Evolutionary conservation across 257 asterid species (phyloP).

Genomic region (Jasminum sambac): DNA sequence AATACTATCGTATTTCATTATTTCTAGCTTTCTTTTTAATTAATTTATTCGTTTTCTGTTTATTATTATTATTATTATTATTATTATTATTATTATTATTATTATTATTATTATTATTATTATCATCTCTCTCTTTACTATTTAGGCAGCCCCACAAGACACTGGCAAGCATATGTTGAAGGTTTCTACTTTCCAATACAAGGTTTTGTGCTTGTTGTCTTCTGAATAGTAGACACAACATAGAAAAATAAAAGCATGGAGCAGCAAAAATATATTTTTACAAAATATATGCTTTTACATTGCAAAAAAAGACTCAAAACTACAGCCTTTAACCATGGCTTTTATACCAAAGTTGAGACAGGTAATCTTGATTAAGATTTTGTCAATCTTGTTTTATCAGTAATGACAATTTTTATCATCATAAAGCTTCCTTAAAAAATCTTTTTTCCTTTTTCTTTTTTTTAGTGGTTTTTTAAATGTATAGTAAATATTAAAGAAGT

Average conservation of each 20-base stretch:
- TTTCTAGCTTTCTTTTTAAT: not conserved
- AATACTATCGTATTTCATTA: not conserved
- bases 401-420: conserved; percentile 16
- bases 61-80: not conserved
- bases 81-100: not conserved
- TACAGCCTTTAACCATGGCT: conserved; percentile 25
- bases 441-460: too few relatives aligned
- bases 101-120: not conserved
- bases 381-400: conserved; percentile 28
- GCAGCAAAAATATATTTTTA: conserved; percentile 33
- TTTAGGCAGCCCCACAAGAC: conserved; percentile 9
- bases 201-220: conserved; percentile 44
- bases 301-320: conserved; percentile 45
- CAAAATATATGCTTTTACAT: conserved; percentile 23
- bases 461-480: too few relatives aligned
- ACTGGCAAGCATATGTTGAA: conserved; percentile 26
- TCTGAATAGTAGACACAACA: conserved; percentile 43
- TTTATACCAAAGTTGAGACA: conserved; percentile 51
- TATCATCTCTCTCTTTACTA: not conserved
- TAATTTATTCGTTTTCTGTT: not conserved
- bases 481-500: too few relatives aligned
- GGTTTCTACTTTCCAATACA: conserved; percentile 46
- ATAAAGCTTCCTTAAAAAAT: not conserved
- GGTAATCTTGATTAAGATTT: conserved; percentile 40
- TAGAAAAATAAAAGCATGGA: conserved; percentile 34